Evolutionary conservation across 2,329 filamentous ascomycete genomes (phyloP).

Genomic region (Xylaria sp.): DNA sequence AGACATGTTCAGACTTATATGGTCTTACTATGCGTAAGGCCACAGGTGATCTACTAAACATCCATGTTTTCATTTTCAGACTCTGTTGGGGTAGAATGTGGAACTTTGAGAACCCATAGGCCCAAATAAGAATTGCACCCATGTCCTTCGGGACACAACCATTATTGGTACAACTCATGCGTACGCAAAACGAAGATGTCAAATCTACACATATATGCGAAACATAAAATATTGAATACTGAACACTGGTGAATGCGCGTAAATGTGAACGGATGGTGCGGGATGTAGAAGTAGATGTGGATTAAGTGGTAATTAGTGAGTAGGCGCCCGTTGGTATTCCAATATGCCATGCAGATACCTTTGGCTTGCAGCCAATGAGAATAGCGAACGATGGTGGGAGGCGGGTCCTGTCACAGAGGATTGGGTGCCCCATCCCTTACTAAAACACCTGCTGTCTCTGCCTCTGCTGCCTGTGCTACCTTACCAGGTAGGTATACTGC

Average conservation of each 20-base stretch:
- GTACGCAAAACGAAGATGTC: no score
- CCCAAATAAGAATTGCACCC: no score
- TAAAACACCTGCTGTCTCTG: not conserved
- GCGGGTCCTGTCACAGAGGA: no score
- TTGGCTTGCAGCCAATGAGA: not conserved
- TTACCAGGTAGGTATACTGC: not conserved
- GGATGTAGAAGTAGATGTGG: not conserved
- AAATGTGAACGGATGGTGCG: not conserved
- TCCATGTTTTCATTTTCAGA: no score
- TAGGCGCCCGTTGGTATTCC: not conserved
- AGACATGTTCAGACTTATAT: no score
- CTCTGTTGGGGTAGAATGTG: no score
- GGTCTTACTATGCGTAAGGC: no score
- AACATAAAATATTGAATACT: not conserved
- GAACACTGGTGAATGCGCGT: constrained; percentile 1
- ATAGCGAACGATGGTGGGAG: not conserved
- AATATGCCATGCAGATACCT: not conserved
- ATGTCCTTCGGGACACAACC: no score
- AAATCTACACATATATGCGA: not conserved
- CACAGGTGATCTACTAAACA: no score
- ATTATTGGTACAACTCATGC: no score
- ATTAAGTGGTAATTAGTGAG: not conserved
- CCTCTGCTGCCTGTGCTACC: not conserved
- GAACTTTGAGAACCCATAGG: no score
- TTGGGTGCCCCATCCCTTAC: not conserved